phyloP scores from a whole-genome alignment of 2,329 filamentous ascomycete genomes.

The Lizonia empirigonia region DNA sequence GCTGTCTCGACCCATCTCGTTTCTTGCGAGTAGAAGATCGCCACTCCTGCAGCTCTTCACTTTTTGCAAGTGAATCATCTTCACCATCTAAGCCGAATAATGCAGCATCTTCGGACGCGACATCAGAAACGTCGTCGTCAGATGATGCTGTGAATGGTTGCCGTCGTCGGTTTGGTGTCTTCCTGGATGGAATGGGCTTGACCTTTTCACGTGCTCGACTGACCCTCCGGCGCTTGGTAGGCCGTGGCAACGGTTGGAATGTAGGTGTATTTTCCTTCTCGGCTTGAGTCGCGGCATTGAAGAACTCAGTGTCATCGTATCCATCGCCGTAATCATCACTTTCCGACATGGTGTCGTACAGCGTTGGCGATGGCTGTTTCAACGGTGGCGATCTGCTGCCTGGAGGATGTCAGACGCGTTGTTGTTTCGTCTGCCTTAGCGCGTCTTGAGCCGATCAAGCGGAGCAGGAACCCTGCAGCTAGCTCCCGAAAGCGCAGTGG shows the following conservation, averaged over 20 bases:
- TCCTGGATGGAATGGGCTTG: slow-evolving; percentile 29
- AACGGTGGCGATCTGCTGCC: slow-evolving; percentile 23
- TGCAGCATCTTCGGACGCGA: slow-evolving; percentile 18
- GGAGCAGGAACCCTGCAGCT: slow-evolving; percentile 27
- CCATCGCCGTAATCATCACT: slow-evolving; percentile 67
- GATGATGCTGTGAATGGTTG: slow-evolving; percentile 33
- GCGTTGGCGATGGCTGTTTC: slow-evolving; percentile 19
- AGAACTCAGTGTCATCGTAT: slow-evolving; percentile 69
- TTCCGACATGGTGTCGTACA: slow-evolving; percentile 29
- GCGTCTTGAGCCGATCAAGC: slow-evolving; percentile 29
- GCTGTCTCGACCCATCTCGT: slow-evolving; percentile 14
- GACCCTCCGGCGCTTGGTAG: slow-evolving; percentile 46
- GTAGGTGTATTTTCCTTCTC: slow-evolving; percentile 40
- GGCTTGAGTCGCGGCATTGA: slow-evolving; percentile 63
- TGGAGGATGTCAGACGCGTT: slow-evolving; percentile 29
- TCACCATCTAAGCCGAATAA: slow-evolving; percentile 15
- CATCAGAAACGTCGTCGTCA: slow-evolving; percentile 29
- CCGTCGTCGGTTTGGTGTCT: slow-evolving; percentile 22
- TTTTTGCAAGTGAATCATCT: slow-evolving; percentile 14
- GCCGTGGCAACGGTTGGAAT: slow-evolving; percentile 44
- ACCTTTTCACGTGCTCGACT: slow-evolving; percentile 32
- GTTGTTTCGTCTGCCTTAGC: slow-evolving; percentile 22
- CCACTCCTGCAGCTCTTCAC: slow-evolving; percentile 10
- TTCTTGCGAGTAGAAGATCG: slow-evolving; percentile 23
- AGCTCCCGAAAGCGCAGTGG: slow-evolving; percentile 6